Evolutionary conservation across 2,329 filamentous ascomycete species (phyloP), one percentile per base, ranked within the genome.

Genomic region (Furcasterigmium sp.): DNA sequence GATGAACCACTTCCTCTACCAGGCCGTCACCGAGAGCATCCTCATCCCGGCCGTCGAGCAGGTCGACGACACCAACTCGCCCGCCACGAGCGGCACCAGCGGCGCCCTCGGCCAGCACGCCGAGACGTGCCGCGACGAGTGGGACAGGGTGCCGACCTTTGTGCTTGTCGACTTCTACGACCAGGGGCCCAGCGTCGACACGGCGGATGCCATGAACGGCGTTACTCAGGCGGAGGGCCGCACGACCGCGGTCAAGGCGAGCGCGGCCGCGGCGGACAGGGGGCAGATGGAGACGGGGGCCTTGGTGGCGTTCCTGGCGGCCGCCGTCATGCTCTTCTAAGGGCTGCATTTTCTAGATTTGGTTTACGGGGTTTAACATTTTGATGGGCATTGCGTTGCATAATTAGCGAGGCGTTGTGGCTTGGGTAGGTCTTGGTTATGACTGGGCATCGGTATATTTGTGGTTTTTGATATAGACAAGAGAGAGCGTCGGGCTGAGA

Each of bases 131-230:
- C 63, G 67, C 41, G 56, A 53, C 3, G 63, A 78, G 47, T 91
- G 84, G 69, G 73, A 75, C n/a, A 62, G 67, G 21, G 68, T 73
- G 39, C 85, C 87, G n/a, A 81, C 73, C 3, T 91, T 88, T 53
- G 73, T 88, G 17, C 72, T 93, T 9, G 85, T 91, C 2, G 87
- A 94, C 62, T 91, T 89, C 61, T 90, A 83, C 61, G 83, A 87
- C 59, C 72, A 82, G 46, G 87, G 84, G 0, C 80, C 84, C 0
- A 78, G 85, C 25, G 78, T 93, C 43, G 69, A 72, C 7, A 82
- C 82, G 1, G 82, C 85, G 3, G 87, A 93, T 62, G 62, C 55
- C 37, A 61, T 89, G 55, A 91, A 91, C 59, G 69, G 66, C 8
- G 63, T 82, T 43, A 64, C 56, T 7, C 54, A 59, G 29, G 52